Conservation (phyloP, 2,329 filamentous ascomycete species). For the Epichloe coenophiala region DNA sequence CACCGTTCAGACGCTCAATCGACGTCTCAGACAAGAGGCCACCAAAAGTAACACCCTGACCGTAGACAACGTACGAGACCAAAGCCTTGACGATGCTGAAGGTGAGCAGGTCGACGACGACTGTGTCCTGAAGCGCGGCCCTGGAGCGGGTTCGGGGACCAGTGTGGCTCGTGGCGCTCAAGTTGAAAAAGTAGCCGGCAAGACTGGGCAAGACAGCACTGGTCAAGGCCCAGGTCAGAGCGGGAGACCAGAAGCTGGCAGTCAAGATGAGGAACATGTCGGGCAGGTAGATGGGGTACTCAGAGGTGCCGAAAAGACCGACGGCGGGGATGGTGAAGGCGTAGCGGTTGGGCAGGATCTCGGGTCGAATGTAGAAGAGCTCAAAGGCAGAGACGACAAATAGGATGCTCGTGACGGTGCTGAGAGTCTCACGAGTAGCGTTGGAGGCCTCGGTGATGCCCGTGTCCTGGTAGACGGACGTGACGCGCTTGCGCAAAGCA, state of each 20-base stretch:
- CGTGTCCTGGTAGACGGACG: slow-evolving; percentile 49
- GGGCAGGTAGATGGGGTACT: slow-evolving; percentile 54
- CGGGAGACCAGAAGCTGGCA: slow-evolving; percentile 70
- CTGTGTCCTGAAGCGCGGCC: slow-evolving; percentile 33
- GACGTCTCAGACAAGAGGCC: slow-evolving; percentile 47
- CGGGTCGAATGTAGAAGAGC: slow-evolving; percentile 52
- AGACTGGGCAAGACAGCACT: slow-evolving; percentile 56
- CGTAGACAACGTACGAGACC: slow-evolving; percentile 68
- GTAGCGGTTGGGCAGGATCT: slow-evolving; percentile 58
- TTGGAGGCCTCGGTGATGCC: slow-evolving; percentile 54
- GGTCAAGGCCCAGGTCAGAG: slow-evolving; percentile 63
- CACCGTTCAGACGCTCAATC: slow-evolving; percentile 48
- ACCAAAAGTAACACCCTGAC: slow-evolving; percentile 47
- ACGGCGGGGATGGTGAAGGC: slow-evolving; percentile 60
- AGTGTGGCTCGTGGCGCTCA: slow-evolving; percentile 43
- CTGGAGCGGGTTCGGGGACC: slow-evolving; percentile 29
- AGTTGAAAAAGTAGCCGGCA: slow-evolving; percentile 81
- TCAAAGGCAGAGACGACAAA: slow-evolving; percentile 56
- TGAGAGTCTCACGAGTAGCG: slow-evolving; percentile 54
- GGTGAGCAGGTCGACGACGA: slow-evolving; percentile 65
- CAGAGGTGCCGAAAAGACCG: slow-evolving; percentile 37
- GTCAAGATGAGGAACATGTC: slow-evolving; percentile 72
- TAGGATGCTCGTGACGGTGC: slow-evolving; percentile 60
- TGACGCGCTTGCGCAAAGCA: slow-evolving; percentile 52
- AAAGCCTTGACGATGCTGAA: slow-evolving; percentile 86